Evolutionary conservation across 192 early-diverging fungal genomes (phyloP).

Genomic region (Coemansia erecta): DNA sequence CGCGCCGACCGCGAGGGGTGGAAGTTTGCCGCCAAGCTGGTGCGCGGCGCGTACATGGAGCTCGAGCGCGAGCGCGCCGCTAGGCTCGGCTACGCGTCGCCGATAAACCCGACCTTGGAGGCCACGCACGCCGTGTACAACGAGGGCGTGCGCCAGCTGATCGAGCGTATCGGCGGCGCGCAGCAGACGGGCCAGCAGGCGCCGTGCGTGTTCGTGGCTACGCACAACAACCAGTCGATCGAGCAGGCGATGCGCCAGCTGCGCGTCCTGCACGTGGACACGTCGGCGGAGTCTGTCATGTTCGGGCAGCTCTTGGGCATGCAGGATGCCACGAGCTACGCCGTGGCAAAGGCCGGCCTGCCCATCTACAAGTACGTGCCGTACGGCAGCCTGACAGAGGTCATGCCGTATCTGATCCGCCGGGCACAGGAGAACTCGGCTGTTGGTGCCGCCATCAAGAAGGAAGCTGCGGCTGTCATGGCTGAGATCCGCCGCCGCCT

Average conservation of each 20-base stretch:
- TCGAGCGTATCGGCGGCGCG: slow-evolving; percentile 56
- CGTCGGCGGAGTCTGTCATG: slow-evolving; percentile 63
- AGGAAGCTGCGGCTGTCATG: slow-evolving; percentile 60
- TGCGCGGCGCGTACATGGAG: slow-evolving; percentile 85
- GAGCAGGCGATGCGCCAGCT: slow-evolving; percentile 60
- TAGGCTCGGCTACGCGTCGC: slow-evolving; percentile 66
- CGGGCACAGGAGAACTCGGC: slow-evolving; percentile 93
- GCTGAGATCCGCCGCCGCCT: slow-evolving; percentile 57
- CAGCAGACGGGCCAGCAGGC: slow-evolving; percentile 29
- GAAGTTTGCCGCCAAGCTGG: slow-evolving; percentile 82
- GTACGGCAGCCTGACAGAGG: slow-evolving; percentile 85
- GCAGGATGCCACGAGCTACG: slow-evolving; percentile 87
- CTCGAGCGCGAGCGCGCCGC: slow-evolving; percentile 69
- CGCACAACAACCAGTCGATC: slow-evolving; percentile 85
- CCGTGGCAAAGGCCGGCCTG: slow-evolving; percentile 71
- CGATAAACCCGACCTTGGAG: slow-evolving; percentile 76
- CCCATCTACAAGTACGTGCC: slow-evolving; percentile 91
- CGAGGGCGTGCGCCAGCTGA: slow-evolving; percentile 66
- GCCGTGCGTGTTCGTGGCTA: slow-evolving; percentile 79
- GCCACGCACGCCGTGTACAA: slow-evolving; percentile 86
- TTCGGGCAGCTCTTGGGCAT: slow-evolving; percentile 95
- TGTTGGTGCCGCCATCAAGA: slow-evolving; percentile 62
- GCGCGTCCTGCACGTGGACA: slow-evolving; percentile 57
- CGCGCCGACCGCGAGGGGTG: slow-evolving; percentile 69
- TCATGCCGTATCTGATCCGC: slow-evolving; percentile 90